phyloP scores from a whole-genome alignment of 2,329 filamentous ascomycete genomes.

The Aspergillus ibericus region DNA sequence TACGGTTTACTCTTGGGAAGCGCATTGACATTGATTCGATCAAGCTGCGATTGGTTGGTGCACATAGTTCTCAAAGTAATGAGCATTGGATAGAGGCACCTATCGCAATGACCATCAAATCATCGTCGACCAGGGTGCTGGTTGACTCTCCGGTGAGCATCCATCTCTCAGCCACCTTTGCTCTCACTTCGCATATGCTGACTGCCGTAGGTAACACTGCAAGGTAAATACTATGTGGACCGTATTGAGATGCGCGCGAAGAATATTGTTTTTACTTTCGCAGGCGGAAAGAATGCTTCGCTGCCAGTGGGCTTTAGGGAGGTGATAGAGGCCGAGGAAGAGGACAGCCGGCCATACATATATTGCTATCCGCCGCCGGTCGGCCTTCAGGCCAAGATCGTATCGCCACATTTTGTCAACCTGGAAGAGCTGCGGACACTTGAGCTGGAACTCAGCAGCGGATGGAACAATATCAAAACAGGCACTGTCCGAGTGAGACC shows the following conservation, averaged over 20 bases:
- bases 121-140: constrained; percentile 55
- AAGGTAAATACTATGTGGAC: constrained; percentile 74
- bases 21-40: constrained; percentile 65
- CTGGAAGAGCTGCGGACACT: constrained; percentile 77
- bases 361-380: constrained; percentile 71
- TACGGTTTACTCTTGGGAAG: constrained; percentile 72
- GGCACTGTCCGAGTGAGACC: constrained; percentile 56
- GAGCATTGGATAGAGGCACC: constrained; percentile 66
- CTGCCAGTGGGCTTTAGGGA: constrained; percentile 40
- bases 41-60: constrained; percentile 62
- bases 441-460: constrained; percentile 70
- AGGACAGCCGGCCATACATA: constrained; percentile 61
- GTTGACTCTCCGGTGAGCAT: constrained; percentile 50
- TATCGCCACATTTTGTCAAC: constrained; percentile 68
- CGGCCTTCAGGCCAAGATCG: constrained; percentile 68
- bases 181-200: neutral
- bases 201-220: constrained; percentile 39
- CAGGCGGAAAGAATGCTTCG: constrained; percentile 27
- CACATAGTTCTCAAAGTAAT: constrained; percentile 49
- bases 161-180: constrained; percentile 20
- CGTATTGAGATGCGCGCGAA: constrained; percentile 60
- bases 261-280: constrained; percentile 41
- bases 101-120: constrained; percentile 50
- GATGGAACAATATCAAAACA: constrained; percentile 65
- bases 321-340: constrained; percentile 30